Percentiles rank a stretch among this genome's conserved stretches.
Evolutionary conservation across 352 stramenopile species (phyloP).

Genomic region (Nothophytophthora sp.): DNA sequence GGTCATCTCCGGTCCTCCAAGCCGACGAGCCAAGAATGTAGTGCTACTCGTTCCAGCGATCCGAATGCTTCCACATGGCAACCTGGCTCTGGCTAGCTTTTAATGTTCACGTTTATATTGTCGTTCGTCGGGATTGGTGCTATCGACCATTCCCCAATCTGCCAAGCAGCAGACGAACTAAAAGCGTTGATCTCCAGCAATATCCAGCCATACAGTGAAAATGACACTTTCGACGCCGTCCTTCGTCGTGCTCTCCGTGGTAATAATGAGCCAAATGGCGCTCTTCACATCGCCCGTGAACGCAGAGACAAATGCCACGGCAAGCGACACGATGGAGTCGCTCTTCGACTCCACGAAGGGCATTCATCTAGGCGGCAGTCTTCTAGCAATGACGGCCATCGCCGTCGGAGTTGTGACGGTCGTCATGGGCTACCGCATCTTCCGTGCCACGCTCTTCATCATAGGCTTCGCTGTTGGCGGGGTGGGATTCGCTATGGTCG

Average conservation of each 20-base stretch:
- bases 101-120: too few species aligned
- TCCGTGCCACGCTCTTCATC: constrained; percentile 45
- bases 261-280: constrained; percentile 2
- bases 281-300: background rate
- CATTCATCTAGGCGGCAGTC: constrained; percentile 30
- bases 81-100: too few species aligned
- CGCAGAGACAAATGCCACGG: constrained; percentile 5
- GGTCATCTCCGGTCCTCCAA: too few species aligned
- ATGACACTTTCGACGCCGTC: background rate
- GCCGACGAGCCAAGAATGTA: too few species aligned
- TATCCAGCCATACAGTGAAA: too few species aligned
- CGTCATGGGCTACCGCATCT: constrained; percentile 49
- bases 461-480: constrained; percentile 39
- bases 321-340: constrained; percentile 28
- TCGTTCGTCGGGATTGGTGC: too few species aligned
- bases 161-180: too few species aligned
- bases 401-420: constrained; percentile 37
- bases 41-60: too few species aligned
- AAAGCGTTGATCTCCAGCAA: constrained; percentile 3
- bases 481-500: constrained; percentile 27
- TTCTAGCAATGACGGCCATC: constrained; percentile 45
- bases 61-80: too few species aligned
- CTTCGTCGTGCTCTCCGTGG: background rate
- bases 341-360: constrained; percentile 42
- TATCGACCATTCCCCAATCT: too few species aligned